Base-by-base conservation (phyloP, 192 early-diverging fungal genomes). In the Paraglomus occultum region DNA sequence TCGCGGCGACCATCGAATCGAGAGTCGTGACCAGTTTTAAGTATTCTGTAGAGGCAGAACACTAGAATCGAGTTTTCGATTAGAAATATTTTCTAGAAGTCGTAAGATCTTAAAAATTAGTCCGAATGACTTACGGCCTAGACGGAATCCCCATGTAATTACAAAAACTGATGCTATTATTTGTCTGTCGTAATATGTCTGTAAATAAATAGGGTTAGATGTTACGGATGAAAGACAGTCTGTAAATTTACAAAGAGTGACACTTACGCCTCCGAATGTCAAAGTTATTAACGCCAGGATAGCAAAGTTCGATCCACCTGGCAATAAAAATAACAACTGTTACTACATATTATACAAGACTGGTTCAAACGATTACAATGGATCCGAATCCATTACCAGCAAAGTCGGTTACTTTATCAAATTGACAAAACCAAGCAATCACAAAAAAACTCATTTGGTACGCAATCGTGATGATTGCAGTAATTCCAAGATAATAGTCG, bases 381-480 rank as follows among this genome's bases (percentile, higher is more conserved):
- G 31, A 18, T 31, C 7, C 14, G 14, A n/a, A 1, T 2, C 15
- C 46, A 31, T 20, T 64, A 53, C 71, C 59, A 46, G 70, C 64
- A 51, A 72, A 72, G 52, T 72, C 71, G 1, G 71, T 72, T 1
- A 72, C 71, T 67, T 38, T 70, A 51, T 72, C 71, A 17, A 39
- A 22, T 63, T 72, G 58, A 40, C 66, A 70, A 8, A 22, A n/a
- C 46, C 38, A 57, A 23, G 68, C 55, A 6, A 60, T 31, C 4
- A 43, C 11, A 72, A 50, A 64, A 20, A 72, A 70, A 10, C 42
- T n/a, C 31, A 72, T 23, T 49, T 72, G 71, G 67, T 64, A 64
- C 20, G 12, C 10, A 50, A 72, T 6, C 20, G 71, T 72, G 10
- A 72, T 12, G 40, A 72, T 40, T 15, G 64, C 71, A 17, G 64